phyloP scores from a whole-genome alignment of 768 basidiomycete species.

The Trametes cubensis region DNA sequence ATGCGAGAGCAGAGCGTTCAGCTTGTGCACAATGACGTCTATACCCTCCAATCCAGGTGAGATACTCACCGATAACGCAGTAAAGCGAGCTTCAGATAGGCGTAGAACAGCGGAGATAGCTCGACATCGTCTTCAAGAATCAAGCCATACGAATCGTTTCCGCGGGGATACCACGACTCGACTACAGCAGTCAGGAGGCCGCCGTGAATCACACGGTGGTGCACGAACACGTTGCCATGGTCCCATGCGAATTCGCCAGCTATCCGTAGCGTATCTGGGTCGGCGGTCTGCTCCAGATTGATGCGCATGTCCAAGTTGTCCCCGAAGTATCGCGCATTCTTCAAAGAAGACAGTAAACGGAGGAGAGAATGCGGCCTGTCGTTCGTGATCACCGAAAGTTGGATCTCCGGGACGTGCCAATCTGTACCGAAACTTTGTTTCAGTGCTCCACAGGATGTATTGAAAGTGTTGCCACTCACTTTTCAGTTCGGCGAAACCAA shows the following conservation, averaged over 20 bases:
- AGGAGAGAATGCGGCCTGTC: conserved; percentile 70
- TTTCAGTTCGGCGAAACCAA: conserved; percentile 59
- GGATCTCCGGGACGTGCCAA: conserved; percentile 72
- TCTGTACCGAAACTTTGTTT: conserved; percentile 45
- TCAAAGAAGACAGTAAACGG: conserved; percentile 67
- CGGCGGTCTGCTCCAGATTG: conserved; percentile 77
- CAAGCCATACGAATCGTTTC: conserved; percentile 74
- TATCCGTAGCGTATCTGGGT: conserved; percentile 57
- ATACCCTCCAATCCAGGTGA: no score
- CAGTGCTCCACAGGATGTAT: not conserved
- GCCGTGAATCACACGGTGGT: conserved; percentile 77
- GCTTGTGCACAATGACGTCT: not conserved
- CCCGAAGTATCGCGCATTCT: conserved; percentile 63
- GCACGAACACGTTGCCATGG: conserved; percentile 59
- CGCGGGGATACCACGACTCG: conserved; percentile 85
- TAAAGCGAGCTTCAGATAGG: conserved; percentile 82
- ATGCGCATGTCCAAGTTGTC: conserved; percentile 66
- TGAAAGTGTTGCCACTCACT: conserved; percentile 43
- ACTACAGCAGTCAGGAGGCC: conserved; percentile 83
- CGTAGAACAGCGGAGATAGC: conserved; percentile 81
- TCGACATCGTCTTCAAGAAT: conserved; percentile 88
- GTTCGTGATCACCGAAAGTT: conserved; percentile 77
- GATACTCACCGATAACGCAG: conserved; percentile 61
- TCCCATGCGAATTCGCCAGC: conserved; percentile 59
- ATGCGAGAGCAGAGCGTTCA: not conserved